Percentiles rank a stretch among this genome's conserved stretches.
These are phyloP conservation scores for Leccinum fuscescens DNA, from an alignment of 1,284 basidiomycete species.

Conservation along the genomic window DNA sequence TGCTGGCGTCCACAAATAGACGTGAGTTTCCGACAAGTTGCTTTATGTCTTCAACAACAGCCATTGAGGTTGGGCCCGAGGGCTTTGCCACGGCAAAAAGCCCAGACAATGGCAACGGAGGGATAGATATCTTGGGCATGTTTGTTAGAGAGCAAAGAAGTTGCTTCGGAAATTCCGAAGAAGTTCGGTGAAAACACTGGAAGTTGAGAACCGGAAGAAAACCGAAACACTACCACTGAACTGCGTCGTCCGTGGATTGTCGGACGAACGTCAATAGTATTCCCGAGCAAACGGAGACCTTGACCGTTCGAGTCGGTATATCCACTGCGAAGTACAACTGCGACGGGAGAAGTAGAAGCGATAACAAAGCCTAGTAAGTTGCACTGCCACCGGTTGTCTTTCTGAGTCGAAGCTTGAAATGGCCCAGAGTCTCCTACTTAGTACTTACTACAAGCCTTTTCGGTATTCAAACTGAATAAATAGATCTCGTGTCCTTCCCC, in stretches of 20 bases:
- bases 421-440: too few relatives aligned
- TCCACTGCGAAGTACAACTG: background rate
- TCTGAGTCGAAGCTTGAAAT: background rate
- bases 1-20: conserved; percentile 70
- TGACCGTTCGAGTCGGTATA: background rate
- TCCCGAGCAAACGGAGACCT: background rate
- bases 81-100: conserved; percentile 86
- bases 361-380: background rate
- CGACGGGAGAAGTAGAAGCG: too few relatives aligned
- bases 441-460: background rate
- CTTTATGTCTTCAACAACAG: conserved; percentile 85
- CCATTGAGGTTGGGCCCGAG: conserved; percentile 89
- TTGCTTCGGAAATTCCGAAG: background rate
- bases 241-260: background rate
- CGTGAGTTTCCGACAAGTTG: conserved; percentile 74
- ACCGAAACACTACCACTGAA: background rate
- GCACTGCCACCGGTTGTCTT: background rate
- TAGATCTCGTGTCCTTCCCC: too few relatives aligned
- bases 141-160: background rate
- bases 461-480: too few relatives aligned
- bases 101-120: conserved; percentile 67
- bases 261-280: background rate
- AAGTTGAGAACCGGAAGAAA: background rate
- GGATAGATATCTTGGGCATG: conserved; percentile 65
- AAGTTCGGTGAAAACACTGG: background rate